Base-by-base conservation (phyloP, 192 early-diverging fungal species). In the Backusella psychrophila region DNA sequence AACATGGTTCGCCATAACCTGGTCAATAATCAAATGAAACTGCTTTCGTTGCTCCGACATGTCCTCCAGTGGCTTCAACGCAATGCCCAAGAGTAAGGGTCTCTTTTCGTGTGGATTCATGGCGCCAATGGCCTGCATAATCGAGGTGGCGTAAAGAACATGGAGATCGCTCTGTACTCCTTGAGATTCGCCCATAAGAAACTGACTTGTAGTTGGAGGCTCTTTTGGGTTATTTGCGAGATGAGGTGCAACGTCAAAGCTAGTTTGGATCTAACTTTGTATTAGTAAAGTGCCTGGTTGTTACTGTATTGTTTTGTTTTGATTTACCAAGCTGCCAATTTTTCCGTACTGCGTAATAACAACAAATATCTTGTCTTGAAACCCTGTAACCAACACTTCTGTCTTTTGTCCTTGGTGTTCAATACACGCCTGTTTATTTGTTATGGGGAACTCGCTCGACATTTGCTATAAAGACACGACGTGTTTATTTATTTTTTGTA, bases 321-420 rank as follows among this genome's bases (percentile, higher is more conserved):
- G 19, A 14, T 69, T 59, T 82, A 90, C 88, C 84, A 90, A 38
- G 75, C 84, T 88, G 12, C 88, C 88, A 34, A 87, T 82, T 71
- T 79, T 84, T 14, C 87, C 87, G 75, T 85, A 88, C 36, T 89
- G 88, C 3, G 82, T 85, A 31, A 88, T 76, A 23, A 88, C 39
- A 42, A 88, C 77, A 52, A 89, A 75, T 36, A 89, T 90, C 75
- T 83, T 87, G 79, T 90, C 86, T 1, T 21, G 19, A 52, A 83
- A 89, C 11, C 85, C 85, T 1, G 81, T 76, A n/a, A 89, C 73
- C 31, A 87, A 65, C 12, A 86, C 81, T 41, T 89, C 87, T 3
- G 85, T 88, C 56, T 87, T 85, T 42, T 73, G 67, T 52, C 83
- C 86, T 34, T 87, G 76, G 23, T 89, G 75, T 0, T 53, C 52